Conservation (phyloP, 768 basidiomycete genomes). For the Lactifluus echinatus region DNA sequence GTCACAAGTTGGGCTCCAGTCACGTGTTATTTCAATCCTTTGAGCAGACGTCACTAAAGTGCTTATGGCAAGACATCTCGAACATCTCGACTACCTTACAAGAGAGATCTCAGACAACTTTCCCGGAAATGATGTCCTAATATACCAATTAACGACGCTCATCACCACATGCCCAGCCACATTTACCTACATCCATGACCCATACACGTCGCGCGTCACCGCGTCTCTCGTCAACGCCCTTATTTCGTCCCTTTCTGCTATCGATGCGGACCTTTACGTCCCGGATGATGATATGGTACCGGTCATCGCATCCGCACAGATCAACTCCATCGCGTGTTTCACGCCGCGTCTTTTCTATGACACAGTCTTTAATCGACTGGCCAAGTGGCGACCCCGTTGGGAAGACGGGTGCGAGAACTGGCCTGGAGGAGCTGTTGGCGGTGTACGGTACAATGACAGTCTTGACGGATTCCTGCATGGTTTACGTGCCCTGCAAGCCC, state of each 20-base stretch:
- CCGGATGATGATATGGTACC: slow-evolving; percentile 6
- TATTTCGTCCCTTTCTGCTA: slow-evolving; percentile 24
- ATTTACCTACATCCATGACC: slow-evolving; percentile 62
- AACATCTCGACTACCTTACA: slow-evolving; percentile 16
- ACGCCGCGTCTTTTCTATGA: slow-evolving; percentile 58
- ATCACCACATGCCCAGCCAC: slow-evolving; percentile 40
- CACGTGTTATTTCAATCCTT: not conserved
- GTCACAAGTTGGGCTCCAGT: not conserved
- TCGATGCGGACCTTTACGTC: slow-evolving; percentile 1
- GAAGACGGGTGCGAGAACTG: slow-evolving; percentile 54
- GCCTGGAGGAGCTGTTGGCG: slow-evolving; percentile 31
- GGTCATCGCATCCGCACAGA: slow-evolving; percentile 34
- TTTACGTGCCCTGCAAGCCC: slow-evolving; percentile 33
- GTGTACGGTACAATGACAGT: slow-evolving; percentile 49
- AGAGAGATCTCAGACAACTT: slow-evolving; percentile 15
- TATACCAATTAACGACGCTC: slow-evolving; percentile 24
- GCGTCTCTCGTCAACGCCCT: slow-evolving; percentile 35
- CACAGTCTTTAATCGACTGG: slow-evolving; percentile 51
- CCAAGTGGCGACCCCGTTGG: slow-evolving; percentile 50
- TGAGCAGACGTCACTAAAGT: too few species aligned
- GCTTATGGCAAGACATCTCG: slow-evolving; percentile 12
- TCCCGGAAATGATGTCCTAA: slow-evolving; percentile 23
- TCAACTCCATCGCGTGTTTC: slow-evolving; percentile 55
- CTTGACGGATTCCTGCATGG: slow-evolving; percentile 68
- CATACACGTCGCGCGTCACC: slow-evolving; percentile 40